These are phyloP conservation scores for Coprinopsis marcescibilis DNA, from an alignment of 768 basidiomycete species.

Conservation along the genomic window DNA sequence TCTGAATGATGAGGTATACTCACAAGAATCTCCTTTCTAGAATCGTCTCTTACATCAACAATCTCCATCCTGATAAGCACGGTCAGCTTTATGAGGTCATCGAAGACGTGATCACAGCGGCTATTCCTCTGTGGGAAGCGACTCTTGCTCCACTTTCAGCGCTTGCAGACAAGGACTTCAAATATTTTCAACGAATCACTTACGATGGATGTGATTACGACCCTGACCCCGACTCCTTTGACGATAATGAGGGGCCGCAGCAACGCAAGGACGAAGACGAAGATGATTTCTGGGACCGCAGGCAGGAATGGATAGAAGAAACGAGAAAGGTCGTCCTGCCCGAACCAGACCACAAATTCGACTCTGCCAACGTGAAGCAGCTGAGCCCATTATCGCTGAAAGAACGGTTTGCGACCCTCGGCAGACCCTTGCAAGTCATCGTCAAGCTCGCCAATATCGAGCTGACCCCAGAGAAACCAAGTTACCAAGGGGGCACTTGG, in stretches of 20 bases:
- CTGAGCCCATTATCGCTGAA: not conserved
- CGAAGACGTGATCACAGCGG: slow-evolving; percentile 20
- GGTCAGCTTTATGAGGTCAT: slow-evolving; percentile 20
- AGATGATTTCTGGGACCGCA: not conserved
- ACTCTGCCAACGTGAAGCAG: too few species aligned
- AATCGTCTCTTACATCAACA: slow-evolving; percentile 36
- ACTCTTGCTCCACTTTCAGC: slow-evolving; percentile 17
- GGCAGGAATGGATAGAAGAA: not conserved
- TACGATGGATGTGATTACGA: slow-evolving; percentile 1
- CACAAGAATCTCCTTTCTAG: slow-evolving; percentile 13
- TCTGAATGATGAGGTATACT: too few species aligned
- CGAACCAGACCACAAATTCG: not conserved
- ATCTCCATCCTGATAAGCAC: slow-evolving; percentile 27
- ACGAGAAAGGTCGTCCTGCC: not conserved
- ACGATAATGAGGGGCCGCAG: not conserved
- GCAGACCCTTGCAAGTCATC: slow-evolving; percentile 15
- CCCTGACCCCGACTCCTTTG: not conserved
- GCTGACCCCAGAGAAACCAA: slow-evolving; percentile 15
- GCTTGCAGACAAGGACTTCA: not conserved
- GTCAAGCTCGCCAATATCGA: slow-evolving; percentile 20
- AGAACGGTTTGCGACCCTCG: slow-evolving; percentile 3
- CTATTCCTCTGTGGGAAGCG: slow-evolving; percentile 27
- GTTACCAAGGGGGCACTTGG: slow-evolving; percentile 15
- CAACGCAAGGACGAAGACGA: not conserved
- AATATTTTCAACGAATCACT: not conserved